phyloP scores from a whole-genome alignment of 164 flowering plant species.

The Kalanchoe fedtschenkoi region DNA sequence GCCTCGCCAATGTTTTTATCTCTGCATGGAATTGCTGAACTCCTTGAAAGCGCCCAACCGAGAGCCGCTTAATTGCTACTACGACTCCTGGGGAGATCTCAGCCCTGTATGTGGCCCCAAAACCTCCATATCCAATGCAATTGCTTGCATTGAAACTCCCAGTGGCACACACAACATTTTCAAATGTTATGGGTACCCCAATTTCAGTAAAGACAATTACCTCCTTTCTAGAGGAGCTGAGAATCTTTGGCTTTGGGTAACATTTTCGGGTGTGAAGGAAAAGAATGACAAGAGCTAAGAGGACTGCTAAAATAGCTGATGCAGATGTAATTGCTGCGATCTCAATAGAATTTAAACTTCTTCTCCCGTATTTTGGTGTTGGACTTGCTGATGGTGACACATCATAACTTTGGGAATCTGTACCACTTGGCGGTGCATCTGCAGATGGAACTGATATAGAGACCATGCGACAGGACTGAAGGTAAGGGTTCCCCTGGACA shows the following conservation, averaged over 20 bases:
- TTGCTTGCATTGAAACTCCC: slow-evolving; percentile 32
- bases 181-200: slow-evolving; percentile 40
- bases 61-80: slow-evolving; percentile 53
- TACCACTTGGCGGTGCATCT: slow-evolving; percentile 28
- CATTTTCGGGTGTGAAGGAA: slow-evolving; percentile 26
- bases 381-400: slow-evolving; percentile 29
- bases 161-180: slow-evolving; percentile 37
- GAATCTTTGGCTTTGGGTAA: slow-evolving; percentile 22
- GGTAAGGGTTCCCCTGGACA: slow-evolving; percentile 48
- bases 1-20: slow-evolving; percentile 32
- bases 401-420: slow-evolving; percentile 19
- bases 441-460: slow-evolving; percentile 36
- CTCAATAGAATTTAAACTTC: slow-evolving; percentile 28
- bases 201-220: slow-evolving; percentile 29
- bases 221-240: slow-evolving; percentile 23
- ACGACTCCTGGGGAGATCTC: slow-evolving; percentile 34
- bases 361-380: slow-evolving; percentile 5
- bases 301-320: slow-evolving; percentile 34
- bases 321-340: slow-evolving; percentile 40
- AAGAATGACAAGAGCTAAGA: slow-evolving; percentile 29
- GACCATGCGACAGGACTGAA: slow-evolving; percentile 30
- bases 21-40: slow-evolving; percentile 53
- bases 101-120: slow-evolving; percentile 63
- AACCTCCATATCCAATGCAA: slow-evolving; percentile 65
- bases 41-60: slow-evolving; percentile 42